These are phyloP conservation scores for Pseudocercospora cruenta DNA, from an alignment of 2,329 filamentous ascomycete genomes.

Conservation along the genomic window DNA sequence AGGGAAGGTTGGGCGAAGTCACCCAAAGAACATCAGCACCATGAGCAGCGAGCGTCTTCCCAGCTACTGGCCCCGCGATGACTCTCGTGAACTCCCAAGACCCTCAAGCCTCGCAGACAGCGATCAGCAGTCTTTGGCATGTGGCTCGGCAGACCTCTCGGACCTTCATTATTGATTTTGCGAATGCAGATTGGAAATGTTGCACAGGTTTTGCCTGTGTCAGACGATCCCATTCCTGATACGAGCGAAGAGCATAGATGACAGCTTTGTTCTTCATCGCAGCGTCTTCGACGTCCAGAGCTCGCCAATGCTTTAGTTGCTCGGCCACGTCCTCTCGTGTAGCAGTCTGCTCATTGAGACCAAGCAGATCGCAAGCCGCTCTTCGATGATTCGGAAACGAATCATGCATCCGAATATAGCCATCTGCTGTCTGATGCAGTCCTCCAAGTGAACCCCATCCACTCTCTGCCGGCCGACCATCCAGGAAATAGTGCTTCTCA, in stretches of 20 bases:
- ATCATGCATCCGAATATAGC: conserved; percentile 60
- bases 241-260: conserved; percentile 56
- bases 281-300: conserved; percentile 54
- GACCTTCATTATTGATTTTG: conserved; percentile 36
- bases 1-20: conserved; percentile 33
- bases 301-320: conserved; percentile 47
- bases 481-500: conserved; percentile 54
- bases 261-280: conserved; percentile 49
- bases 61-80: conserved; percentile 36
- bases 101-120: conserved; percentile 44
- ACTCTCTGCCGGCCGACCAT: conserved; percentile 41
- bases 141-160: conserved; percentile 29
- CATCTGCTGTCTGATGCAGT: conserved; percentile 56
- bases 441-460: conserved; percentile 55
- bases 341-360: conserved; percentile 38
- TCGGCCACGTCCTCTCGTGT: conserved; percentile 46
- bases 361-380: conserved; percentile 51
- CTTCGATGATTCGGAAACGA: conserved; percentile 55
- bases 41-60: conserved; percentile 36
- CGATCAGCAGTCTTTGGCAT: conserved; percentile 29
- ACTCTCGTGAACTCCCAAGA: conserved; percentile 36
- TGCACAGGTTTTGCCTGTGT: conserved; percentile 52
- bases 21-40: conserved; percentile 39
- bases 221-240: conserved; percentile 55
- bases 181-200: conserved; percentile 53